phyloP scores from a whole-genome alignment of 2,329 filamentous ascomycete genomes.

The Nemania sp. region DNA sequence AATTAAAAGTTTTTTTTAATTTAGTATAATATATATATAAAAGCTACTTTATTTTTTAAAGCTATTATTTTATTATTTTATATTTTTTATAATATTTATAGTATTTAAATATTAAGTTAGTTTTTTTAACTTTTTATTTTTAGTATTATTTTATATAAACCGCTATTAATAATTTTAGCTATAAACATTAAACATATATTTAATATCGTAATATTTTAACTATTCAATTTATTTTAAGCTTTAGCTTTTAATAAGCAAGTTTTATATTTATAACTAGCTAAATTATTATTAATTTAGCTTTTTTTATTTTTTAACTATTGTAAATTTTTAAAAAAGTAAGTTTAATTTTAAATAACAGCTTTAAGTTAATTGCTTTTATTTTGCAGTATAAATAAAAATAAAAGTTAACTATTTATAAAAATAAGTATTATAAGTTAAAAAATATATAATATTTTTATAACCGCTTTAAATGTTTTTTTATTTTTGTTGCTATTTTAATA shows the following conservation, averaged over 20 bases:
- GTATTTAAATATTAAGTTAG: background rate
- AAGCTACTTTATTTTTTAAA: background rate
- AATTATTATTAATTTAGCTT: background rate
- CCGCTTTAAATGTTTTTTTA: background rate
- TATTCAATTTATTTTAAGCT: background rate
- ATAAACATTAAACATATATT: background rate
- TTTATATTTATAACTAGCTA: background rate
- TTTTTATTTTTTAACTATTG: background rate
- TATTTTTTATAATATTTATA: background rate
- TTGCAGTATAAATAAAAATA: background rate
- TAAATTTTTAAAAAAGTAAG: background rate
- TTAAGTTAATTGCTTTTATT: background rate
- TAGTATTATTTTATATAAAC: background rate
- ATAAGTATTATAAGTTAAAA: background rate
- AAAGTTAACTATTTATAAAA: background rate
- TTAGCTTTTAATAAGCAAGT: background rate
- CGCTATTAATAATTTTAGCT: background rate
- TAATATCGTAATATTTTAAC: background rate
- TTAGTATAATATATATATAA: background rate
- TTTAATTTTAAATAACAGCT: background rate
- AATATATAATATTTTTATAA: background rate
- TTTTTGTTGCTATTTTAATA: background rate
- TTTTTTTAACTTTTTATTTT: background rate
- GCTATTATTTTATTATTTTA: background rate
- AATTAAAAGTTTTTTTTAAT: background rate